These are phyloP conservation scores for Tylopilus rubrobrunneus DNA, from an alignment of 768 basidiomycete genomes.

Conservation along the genomic window DNA sequence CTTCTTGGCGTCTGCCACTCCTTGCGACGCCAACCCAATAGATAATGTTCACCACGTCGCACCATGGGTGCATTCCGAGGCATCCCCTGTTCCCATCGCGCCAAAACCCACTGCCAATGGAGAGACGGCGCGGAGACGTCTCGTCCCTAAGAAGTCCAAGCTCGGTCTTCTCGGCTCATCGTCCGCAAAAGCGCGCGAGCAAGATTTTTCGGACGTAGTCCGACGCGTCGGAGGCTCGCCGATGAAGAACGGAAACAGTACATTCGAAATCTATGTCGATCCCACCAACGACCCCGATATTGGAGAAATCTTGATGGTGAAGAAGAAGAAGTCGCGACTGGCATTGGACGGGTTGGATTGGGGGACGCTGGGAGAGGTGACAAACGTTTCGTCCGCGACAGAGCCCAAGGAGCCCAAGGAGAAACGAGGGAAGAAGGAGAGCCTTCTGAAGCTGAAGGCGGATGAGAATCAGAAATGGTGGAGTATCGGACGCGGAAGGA, in stretches of 20 bases:
- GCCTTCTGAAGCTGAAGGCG: constrained; percentile 36
- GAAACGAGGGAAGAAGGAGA: constrained; percentile 29
- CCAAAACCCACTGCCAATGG: constrained; percentile 17
- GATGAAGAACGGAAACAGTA: constrained; percentile 34
- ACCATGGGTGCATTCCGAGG: constrained; percentile 19
- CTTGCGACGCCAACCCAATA: constrained; percentile 44
- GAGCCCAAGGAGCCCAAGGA: constrained; percentile 11
- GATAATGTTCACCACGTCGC: constrained; percentile 26
- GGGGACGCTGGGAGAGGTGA: constrained; percentile 59
- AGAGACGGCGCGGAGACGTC: constrained; percentile 36
- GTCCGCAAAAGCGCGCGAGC: constrained; percentile 29
- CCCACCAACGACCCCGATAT: constrained; percentile 60
- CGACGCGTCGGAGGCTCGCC: constrained; percentile 41
- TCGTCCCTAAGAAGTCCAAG: constrained; percentile 74
- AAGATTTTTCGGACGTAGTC: constrained; percentile 60
- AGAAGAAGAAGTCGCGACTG: constrained; percentile 69
- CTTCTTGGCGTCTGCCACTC: constrained; percentile 64
- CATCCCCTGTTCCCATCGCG: constrained; percentile 24
- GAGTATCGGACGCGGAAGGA: constrained; percentile 73
- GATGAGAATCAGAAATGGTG: constrained; percentile 71
- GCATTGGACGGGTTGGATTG: constrained; percentile 54
- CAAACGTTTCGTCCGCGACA: constrained; percentile 43
- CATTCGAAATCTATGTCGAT: constrained; percentile 72
- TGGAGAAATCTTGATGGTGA: constrained; percentile 68
- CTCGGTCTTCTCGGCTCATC: constrained; percentile 43